phyloP scores from a whole-genome alignment of 2,329 filamentous ascomycete genomes.

The Fonsecaea erecta region DNA sequence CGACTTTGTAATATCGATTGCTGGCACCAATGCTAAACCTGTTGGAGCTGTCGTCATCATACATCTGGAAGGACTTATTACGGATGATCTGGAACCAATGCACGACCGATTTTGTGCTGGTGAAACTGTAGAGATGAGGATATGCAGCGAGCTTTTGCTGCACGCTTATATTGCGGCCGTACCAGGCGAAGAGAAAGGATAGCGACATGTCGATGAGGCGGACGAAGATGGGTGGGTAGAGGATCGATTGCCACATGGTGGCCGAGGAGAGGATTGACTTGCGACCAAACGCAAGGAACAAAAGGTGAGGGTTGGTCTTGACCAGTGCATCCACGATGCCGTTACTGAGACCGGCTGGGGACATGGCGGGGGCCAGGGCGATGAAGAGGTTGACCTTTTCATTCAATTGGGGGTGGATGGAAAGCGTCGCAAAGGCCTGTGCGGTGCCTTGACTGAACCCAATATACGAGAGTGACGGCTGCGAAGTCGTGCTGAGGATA shows the following conservation, averaged over 20 bases:
- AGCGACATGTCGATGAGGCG: slow-evolving; percentile 82
- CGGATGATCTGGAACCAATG: slow-evolving; percentile 99
- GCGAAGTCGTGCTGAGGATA: slow-evolving; percentile 80
- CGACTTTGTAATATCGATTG: slow-evolving; percentile 91
- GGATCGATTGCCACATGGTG: slow-evolving; percentile 94
- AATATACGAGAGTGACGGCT: slow-evolving; percentile 88
- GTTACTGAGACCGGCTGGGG: slow-evolving; percentile 85
- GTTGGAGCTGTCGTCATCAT: slow-evolving; percentile 88
- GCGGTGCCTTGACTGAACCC: slow-evolving; percentile 97
- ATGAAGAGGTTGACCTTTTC: slow-evolving; percentile 95
- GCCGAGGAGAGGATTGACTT: slow-evolving; percentile 89
- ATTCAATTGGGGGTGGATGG: slow-evolving; percentile 90
- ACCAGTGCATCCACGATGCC: slow-evolving; percentile 90
- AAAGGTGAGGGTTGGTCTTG: slow-evolving; percentile 88
- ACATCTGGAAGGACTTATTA: slow-evolving; percentile 96
- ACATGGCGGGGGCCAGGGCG: slow-evolving; percentile 94
- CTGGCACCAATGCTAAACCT: slow-evolving; percentile 71
- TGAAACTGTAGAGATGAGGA: slow-evolving; percentile 94
- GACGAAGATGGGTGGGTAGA: slow-evolving; percentile 93
- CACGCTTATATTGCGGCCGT: slow-evolving; percentile 76
- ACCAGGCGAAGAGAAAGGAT: slow-evolving; percentile 87
- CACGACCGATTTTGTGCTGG: slow-evolving; percentile 93
- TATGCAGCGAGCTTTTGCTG: slow-evolving; percentile 95
- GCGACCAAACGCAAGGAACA: slow-evolving; percentile 91
- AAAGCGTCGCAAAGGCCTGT: slow-evolving; percentile 90